Percentiles rank a stretch among this genome's conserved stretches.
phyloP scores from a whole-genome alignment of 2,329 filamentous ascomycete species.

The Paraconiothyrium sp. region DNA sequence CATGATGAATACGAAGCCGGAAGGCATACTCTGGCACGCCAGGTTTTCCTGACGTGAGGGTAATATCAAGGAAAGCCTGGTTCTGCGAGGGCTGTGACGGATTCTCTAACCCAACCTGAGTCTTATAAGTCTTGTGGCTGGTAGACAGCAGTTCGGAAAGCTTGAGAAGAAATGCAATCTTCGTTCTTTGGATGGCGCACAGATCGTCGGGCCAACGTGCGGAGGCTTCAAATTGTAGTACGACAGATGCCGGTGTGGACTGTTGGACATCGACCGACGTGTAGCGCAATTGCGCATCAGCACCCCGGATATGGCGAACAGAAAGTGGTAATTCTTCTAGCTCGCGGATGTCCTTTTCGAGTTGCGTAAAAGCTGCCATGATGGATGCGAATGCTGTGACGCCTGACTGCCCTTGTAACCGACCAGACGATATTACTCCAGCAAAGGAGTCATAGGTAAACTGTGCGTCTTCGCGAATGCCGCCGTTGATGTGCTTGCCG shows the following conservation, averaged over 20 bases:
- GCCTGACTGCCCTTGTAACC: constrained; percentile 48
- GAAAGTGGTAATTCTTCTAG: constrained; percentile 89
- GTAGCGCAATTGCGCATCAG: constrained; percentile 77
- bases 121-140: constrained; percentile 67
- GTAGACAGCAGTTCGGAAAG: constrained; percentile 77
- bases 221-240: constrained; percentile 92
- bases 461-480: constrained; percentile 59
- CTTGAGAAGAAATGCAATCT: constrained; percentile 83
- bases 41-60: constrained; percentile 68
- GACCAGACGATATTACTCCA: constrained; percentile 53
- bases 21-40: constrained; percentile 65
- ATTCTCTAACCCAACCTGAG: constrained; percentile 84
- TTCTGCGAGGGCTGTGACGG: constrained; percentile 74
- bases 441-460: constrained; percentile 60
- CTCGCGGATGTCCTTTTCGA: constrained; percentile 80
- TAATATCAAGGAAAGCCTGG: constrained; percentile 81
- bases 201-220: constrained; percentile 93
- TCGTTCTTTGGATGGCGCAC: constrained; percentile 89
- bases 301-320: constrained; percentile 79
- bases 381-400: constrained; percentile 71
- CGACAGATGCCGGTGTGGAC: constrained; percentile 74
- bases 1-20: constrained; percentile 86
- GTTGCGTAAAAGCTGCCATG: constrained; percentile 73
- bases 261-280: constrained; percentile 69
- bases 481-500: constrained; percentile 71